Percentiles rank a stretch among this genome's conserved stretches.
Conservation (phyloP, 2,329 filamentous ascomycete genomes). For the Penicillium sp. region DNA sequence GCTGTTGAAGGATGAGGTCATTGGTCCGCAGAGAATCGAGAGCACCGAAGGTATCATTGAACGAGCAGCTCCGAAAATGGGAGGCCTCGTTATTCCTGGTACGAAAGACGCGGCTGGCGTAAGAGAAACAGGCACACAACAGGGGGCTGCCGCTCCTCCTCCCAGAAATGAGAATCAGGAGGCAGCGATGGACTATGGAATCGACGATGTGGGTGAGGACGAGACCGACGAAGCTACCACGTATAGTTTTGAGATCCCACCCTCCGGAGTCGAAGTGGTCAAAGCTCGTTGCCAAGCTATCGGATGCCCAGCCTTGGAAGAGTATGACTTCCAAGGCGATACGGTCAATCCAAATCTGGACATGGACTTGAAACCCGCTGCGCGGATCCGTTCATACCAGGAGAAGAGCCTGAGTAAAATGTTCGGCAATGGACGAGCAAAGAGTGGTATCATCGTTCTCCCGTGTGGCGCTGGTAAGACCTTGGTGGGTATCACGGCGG, state of each 20-base stretch:
- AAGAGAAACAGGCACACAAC: conserved; percentile 61
- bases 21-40: conserved; percentile 75
- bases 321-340: conserved; percentile 96
- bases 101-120: conserved; percentile 90
- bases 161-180: conserved; percentile 47
- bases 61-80: conserved; percentile 80
- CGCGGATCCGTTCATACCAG: conserved; percentile 60
- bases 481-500: conserved; percentile 94
- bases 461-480: conserved; percentile 97
- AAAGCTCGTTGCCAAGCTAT: conserved; percentile 87
- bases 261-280: conserved; percentile 77
- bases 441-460: conserved; percentile 94
- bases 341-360: conserved; percentile 84
- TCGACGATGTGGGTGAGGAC: conserved; percentile 71
- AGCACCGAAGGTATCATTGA: conserved; percentile 70
- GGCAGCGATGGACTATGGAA: conserved; percentile 67
- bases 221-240: conserved; percentile 78
- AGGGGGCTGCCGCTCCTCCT: conserved; percentile 38
- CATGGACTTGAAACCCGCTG: conserved; percentile 73
- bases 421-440: conserved; percentile 97
- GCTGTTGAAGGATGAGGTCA: conserved; percentile 78
- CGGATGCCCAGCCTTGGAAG: conserved; percentile 83
- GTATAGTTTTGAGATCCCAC: conserved; percentile 87
- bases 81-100: conserved; percentile 84
- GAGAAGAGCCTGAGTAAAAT: conserved; percentile 98